These are phyloP conservation scores for Cryphonectria japonica DNA, from an alignment of 2,329 filamentous ascomycete genomes.

Conservation along the genomic window DNA sequence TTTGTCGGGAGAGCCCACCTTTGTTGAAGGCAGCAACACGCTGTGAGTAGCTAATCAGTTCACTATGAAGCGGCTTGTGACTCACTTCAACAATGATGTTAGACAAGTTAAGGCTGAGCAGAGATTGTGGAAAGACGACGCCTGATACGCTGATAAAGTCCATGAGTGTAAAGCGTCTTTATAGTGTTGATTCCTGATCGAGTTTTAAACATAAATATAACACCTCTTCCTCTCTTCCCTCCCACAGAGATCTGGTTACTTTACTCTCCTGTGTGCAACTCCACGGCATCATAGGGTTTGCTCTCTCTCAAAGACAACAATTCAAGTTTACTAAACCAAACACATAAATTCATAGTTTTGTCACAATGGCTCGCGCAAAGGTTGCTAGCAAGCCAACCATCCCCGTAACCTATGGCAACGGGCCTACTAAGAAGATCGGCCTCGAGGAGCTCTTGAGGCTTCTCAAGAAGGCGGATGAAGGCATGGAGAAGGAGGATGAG, in stretches of 20 bases:
- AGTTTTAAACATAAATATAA: background rate
- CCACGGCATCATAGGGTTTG: background rate
- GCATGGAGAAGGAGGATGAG: background rate
- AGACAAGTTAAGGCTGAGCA: background rate
- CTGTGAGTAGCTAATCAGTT: background rate
- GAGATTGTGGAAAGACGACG: background rate
- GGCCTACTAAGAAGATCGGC: constrained; percentile 14
- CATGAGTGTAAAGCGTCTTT: background rate
- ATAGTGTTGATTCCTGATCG: background rate
- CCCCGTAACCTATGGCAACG: constrained; percentile 14
- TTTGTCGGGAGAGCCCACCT: background rate
- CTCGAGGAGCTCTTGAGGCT: constrained; percentile 15
- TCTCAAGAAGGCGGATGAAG: background rate
- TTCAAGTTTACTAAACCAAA: background rate
- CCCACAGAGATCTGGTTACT: background rate
- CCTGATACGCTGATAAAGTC: background rate
- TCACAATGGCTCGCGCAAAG: constrained; percentile 12
- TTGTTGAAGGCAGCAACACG: background rate
- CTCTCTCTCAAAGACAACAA: background rate
- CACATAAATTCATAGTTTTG: background rate
- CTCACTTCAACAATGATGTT: background rate
- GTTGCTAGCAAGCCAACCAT: constrained; percentile 19
- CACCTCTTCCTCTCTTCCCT: background rate
- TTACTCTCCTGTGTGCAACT: background rate
- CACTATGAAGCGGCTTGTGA: background rate